Conservation (phyloP, 1,284 basidiomycete species). For the Moesziomyces sp. region DNA sequence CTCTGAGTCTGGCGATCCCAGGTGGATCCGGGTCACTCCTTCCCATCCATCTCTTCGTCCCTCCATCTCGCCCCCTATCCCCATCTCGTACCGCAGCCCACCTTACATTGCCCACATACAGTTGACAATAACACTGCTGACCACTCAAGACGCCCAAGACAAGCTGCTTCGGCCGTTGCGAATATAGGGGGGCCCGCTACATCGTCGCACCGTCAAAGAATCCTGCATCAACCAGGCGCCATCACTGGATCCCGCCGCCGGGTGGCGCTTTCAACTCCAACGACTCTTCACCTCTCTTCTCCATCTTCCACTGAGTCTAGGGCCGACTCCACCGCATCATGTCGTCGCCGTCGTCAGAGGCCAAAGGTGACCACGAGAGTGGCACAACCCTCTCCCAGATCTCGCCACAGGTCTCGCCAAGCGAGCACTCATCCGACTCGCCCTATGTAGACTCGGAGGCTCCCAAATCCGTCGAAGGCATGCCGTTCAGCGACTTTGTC, state of each 20-base stretch:
- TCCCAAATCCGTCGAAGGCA: slow-evolving; percentile 15
- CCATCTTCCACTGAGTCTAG: not conserved
- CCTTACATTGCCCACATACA: too few species aligned
- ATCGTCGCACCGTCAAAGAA: not conserved
- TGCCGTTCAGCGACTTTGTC: slow-evolving; percentile 49
- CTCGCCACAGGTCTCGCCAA: slow-evolving; percentile 18
- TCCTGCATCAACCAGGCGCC: too few species aligned
- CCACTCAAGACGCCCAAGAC: too few species aligned
- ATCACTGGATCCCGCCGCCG: too few species aligned
- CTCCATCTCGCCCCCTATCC: too few species aligned
- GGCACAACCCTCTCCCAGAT: slow-evolving; percentile 6
- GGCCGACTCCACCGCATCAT: not conserved
- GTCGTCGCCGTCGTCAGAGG: not conserved
- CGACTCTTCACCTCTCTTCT: not conserved
- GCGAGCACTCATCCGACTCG: slow-evolving; percentile 25
- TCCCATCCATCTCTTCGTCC: too few species aligned
- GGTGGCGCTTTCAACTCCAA: not conserved
- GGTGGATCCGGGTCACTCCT: too few species aligned
- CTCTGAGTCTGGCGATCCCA: too few species aligned
- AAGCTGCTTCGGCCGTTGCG: too few species aligned
- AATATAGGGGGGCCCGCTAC: not conserved
- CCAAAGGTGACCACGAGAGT: slow-evolving; percentile 6
- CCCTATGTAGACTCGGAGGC: slow-evolving; percentile 33
- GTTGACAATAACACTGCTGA: too few species aligned
- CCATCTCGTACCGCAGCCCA: too few species aligned